A percentile compares a stretch with the other conserved stretches of the same genome.
phyloP scores from a whole-genome alignment of 176 grass and related monocot genomes.

The Eleusine coracana region DNA sequence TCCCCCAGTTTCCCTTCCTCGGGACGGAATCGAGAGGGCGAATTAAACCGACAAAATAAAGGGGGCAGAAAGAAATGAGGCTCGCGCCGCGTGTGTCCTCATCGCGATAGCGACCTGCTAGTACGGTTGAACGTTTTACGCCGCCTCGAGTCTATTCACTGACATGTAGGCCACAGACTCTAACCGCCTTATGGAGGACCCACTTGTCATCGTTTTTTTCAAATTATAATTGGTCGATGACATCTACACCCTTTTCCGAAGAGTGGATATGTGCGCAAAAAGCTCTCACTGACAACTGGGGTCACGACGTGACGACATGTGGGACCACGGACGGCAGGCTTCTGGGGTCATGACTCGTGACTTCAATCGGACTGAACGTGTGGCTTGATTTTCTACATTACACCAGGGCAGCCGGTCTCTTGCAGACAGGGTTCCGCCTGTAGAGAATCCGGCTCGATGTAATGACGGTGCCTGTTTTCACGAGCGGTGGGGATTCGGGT shows the following conservation, averaged over 20 bases:
- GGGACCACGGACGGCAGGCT: background rate
- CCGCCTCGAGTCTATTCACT: background rate
- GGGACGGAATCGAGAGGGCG: slow-evolving; percentile 1
- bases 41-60: background rate
- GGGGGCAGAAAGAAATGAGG: background rate
- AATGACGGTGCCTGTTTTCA: background rate
- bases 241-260: background rate
- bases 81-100: background rate
- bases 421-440: background rate
- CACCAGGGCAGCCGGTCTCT: background rate
- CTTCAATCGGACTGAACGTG: background rate
- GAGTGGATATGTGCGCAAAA: background rate
- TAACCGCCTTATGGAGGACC: background rate
- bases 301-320: background rate
- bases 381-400: background rate
- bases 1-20: background rate
- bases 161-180: too few species aligned
- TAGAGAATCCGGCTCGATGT: background rate
- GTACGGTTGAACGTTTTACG: background rate
- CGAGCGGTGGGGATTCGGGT: background rate
- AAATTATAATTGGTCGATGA: background rate
- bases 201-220: background rate
- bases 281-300: background rate
- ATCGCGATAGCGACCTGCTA: background rate
- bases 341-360: background rate